These are phyloP conservation scores for Calonectria pseudoturangicola DNA, from an alignment of 2,329 filamentous ascomycete genomes.

Conservation along the genomic window DNA sequence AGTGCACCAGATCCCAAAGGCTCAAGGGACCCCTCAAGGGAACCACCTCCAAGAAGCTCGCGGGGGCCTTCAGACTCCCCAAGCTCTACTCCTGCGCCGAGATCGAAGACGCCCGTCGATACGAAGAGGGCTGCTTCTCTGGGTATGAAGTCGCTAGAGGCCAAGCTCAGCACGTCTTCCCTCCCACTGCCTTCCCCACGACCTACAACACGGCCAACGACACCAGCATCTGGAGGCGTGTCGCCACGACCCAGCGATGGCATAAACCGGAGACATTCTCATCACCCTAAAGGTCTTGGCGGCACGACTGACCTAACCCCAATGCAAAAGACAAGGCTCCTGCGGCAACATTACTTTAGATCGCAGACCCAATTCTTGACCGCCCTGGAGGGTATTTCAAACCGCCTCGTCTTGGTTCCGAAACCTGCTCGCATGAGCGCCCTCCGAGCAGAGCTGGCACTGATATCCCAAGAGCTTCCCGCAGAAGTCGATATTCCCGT, in stretches of 20 bases:
- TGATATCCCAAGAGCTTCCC: slow-evolving; percentile 87
- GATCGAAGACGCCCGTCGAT: slow-evolving; percentile 60
- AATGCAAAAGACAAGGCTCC: slow-evolving; percentile 80
- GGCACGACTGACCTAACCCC: slow-evolving; percentile 77
- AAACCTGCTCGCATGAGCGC: slow-evolving; percentile 89
- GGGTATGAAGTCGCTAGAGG: slow-evolving; percentile 73
- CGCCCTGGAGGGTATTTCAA: slow-evolving; percentile 88
- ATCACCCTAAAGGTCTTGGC: slow-evolving; percentile 73
- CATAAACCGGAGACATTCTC: slow-evolving; percentile 76
- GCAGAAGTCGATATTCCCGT: slow-evolving; percentile 90
- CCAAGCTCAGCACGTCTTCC: slow-evolving; percentile 80
- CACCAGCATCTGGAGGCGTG: slow-evolving; percentile 74
- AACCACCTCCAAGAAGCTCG: slow-evolving; percentile 53
- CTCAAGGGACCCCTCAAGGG: slow-evolving; percentile 53
- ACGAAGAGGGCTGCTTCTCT: slow-evolving; percentile 69
- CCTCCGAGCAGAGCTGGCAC: slow-evolving; percentile 85
- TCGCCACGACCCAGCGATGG: slow-evolving; percentile 66
- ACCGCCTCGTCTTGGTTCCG: slow-evolving; percentile 87
- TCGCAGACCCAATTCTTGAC: slow-evolving; percentile 88
- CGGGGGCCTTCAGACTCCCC: slow-evolving; percentile 49
- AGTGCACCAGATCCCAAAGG: slow-evolving; percentile 65
- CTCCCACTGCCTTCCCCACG: slow-evolving; percentile 77
- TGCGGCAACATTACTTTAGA: slow-evolving; percentile 89
- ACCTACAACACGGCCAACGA: slow-evolving; percentile 71
- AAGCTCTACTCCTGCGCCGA: slow-evolving; percentile 49